phyloP scores from a whole-genome alignment of 257 asterid genomes.

The Ballota nigra region DNA sequence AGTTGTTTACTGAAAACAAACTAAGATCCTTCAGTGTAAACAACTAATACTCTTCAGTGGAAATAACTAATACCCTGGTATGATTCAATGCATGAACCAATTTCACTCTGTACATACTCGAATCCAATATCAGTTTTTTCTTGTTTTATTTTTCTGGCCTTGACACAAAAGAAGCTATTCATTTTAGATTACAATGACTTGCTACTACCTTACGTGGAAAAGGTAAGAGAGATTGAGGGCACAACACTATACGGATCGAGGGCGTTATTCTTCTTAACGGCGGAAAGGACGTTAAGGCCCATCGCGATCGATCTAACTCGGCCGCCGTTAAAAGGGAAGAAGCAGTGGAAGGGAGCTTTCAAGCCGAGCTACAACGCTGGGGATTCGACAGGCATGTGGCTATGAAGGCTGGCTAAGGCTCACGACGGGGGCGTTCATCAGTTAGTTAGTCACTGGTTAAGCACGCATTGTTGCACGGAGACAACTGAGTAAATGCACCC shows the following conservation, averaged over 20 bases:
- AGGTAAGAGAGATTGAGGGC: constrained; percentile 53
- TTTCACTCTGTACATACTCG: too few relatives aligned
- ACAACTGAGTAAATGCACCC: constrained; percentile 83
- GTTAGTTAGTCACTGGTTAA: constrained; percentile 72
- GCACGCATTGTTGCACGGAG: constrained; percentile 74
- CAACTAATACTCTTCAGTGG: too few relatives aligned
- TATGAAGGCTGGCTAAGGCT: constrained; percentile 80
- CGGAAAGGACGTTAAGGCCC: constrained; percentile 53
- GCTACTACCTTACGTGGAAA: constrained; percentile 59
- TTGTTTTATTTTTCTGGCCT: constrained; percentile 51
- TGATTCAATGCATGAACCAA: too few relatives aligned
- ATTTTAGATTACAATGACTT: constrained; percentile 71
- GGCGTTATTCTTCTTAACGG: constrained; percentile 56
- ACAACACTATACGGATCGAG: constrained; percentile 76
- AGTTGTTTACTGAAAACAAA: too few relatives aligned
- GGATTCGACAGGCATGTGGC: constrained; percentile 65
- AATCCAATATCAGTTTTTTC: too few relatives aligned
- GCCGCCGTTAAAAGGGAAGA: constrained; percentile 55
- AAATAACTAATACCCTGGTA: too few relatives aligned
- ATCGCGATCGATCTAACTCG: constrained; percentile 72
- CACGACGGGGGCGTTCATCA: constrained; percentile 81
- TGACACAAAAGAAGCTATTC: constrained; percentile 61
- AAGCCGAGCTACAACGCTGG: constrained; percentile 33
- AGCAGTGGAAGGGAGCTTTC: constrained; percentile 59
- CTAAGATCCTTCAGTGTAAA: too few relatives aligned